Evolutionary conservation across 495 filamentous ascomycete species (phyloP).

Genomic region (Daldinia vernicosa): DNA sequence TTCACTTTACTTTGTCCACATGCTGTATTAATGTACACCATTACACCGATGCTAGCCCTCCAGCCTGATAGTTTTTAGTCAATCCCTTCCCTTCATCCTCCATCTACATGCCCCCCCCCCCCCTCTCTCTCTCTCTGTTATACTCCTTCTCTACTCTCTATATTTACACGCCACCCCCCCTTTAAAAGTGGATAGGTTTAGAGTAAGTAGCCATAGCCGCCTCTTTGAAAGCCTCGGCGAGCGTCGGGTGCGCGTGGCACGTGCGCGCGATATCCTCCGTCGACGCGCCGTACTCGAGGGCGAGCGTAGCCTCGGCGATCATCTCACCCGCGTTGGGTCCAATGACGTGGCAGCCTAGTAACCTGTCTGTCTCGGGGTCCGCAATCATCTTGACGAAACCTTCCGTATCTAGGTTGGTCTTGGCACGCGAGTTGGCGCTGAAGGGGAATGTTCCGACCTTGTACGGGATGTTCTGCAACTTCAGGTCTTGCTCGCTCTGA

Average conservation of each 20-base stretch:
- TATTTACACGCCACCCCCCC: constrained; percentile 41
- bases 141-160: constrained; percentile 25
- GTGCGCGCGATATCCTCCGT: constrained; percentile 95
- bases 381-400: constrained; percentile 97
- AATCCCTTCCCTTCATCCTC: neutral
- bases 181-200: constrained; percentile 96
- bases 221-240: constrained; percentile 99
- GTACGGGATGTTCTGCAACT: constrained; percentile 89
- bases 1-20: constrained; percentile 31
- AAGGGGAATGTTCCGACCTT: constrained; percentile 94
- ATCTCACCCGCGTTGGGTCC: constrained; percentile 97
- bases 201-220: constrained; percentile 97
- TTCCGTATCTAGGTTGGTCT: constrained; percentile 98
- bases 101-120: neutral
- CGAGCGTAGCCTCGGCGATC: constrained; percentile 97
- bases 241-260: constrained; percentile 95
- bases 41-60: constrained; percentile 46
- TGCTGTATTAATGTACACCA: constrained; percentile 49
- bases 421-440: constrained; percentile 94
- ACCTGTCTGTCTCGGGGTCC: constrained; percentile 95
- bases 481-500: constrained; percentile 95
- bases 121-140: neutral
- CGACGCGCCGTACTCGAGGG: constrained; percentile 94
- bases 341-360: constrained; percentile 95
- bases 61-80: neutral